Base-by-base conservation (phyloP, 2,329 filamentous ascomycete species). In the Penicillium hesseltinei region DNA sequence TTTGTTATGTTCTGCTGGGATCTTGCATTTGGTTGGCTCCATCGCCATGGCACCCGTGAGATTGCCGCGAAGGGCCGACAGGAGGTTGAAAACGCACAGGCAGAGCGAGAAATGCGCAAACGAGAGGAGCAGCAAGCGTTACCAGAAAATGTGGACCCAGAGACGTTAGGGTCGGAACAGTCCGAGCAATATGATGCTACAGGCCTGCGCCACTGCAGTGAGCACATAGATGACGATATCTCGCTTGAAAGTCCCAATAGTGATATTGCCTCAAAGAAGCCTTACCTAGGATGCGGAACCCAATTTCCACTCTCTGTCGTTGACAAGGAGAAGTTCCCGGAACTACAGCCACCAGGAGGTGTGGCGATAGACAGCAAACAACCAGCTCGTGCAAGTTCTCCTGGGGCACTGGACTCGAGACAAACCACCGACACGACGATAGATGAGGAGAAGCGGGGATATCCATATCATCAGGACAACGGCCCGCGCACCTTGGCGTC, bases 1-100 rank as follows among this genome's bases (percentile, higher is more conserved):
- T 77, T 85, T 29, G 73, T 90, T 50, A 87, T 89, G 82, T 82
- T 91, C 44, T 82, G 80, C 63, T 90, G 86, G 81, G 88, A 91
- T 63, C 39, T 90, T 6, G 73, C 63, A 0, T 84, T 80, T 58
- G 88, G 88, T 0, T 91, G 87, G 88, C 64, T 78, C 1, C 77
- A 86, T 65, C 80, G 87, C 3, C 68, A 84, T 4, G 81, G 88
- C 59, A 89, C 87, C 0, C 82, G 87, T 1, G 75, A 81, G 17
- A 86, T 88, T 42, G 85, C 88, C 2, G 77, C 76, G 2, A 79
- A 80, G 44, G 85, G 85, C 2, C 79, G 82, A 23, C 64, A 75
- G 27, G 80, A 83, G 38, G 65, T 83, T 27, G 77, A 82, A 63
- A 64, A 68, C 10, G 75, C 77, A 27, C 74, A 75, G 46, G 74